These are phyloP conservation scores for Chloris gayana DNA, from an alignment of 176 grass and related monocot genomes.

Conservation along the genomic window DNA sequence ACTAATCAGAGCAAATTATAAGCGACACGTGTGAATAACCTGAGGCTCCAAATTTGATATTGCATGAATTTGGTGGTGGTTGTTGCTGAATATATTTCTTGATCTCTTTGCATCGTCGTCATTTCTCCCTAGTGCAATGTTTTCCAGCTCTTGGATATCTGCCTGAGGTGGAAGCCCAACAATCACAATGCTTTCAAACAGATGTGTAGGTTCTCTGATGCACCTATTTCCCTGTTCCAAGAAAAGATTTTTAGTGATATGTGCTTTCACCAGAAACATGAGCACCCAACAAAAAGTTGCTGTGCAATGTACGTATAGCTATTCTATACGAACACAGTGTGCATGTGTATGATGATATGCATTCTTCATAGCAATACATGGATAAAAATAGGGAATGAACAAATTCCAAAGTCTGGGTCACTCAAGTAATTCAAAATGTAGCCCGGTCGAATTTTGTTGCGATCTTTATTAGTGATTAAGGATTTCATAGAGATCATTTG, in stretches of 20 bases:
- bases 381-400: slow-evolving; percentile 7
- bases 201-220: slow-evolving; percentile 76
- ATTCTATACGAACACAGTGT: neutral
- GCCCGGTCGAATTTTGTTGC: neutral
- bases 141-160: slow-evolving; percentile 76
- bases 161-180: slow-evolving; percentile 88
- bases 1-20: slow-evolving; percentile 5
- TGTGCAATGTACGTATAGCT: neutral
- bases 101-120: slow-evolving; percentile 71
- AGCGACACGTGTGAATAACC: slow-evolving; percentile 49
- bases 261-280: neutral
- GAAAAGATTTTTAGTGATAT: slow-evolving; percentile 35
- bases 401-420: neutral
- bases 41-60: slow-evolving; percentile 91
- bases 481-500: slow-evolving; percentile 9
- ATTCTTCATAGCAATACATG: neutral
- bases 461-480: slow-evolving; percentile 21
- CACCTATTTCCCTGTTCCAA: slow-evolving; percentile 66
- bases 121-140: slow-evolving; percentile 60
- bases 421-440: slow-evolving; percentile 4
- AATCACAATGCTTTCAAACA: slow-evolving; percentile 93
- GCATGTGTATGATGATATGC: slow-evolving; percentile 17
- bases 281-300: neutral
- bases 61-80: slow-evolving; percentile 83
- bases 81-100: slow-evolving; percentile 69